Evolutionary conservation across 1,284 basidiomycete genomes (phyloP), one percentile per base, ranked within the genome.

Genomic region (Microstroma glucosiphilum): DNA sequence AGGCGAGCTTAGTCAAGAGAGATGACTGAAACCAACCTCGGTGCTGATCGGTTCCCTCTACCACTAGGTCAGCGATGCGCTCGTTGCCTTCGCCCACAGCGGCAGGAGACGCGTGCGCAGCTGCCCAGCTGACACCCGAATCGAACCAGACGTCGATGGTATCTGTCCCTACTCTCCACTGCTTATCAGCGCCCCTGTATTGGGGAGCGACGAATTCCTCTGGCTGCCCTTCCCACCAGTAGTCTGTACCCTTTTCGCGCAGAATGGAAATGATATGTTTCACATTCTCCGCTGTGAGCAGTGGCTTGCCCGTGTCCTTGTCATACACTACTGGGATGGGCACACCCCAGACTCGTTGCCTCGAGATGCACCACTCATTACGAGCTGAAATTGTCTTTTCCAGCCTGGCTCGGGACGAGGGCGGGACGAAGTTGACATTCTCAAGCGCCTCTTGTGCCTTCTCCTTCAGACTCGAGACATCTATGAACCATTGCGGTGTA

Each of bases 121-220:
- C 82, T 80, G 91, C 85, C 96, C 96, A 99, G 1, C 92, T 92
- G 0, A 89, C 88, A 1, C 96, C 96, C 72, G 91, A 94, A 81
- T 99, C 96, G 72, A 98, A 98, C 96, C 96, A 99, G 2, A 99
- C 96, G 78, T 99, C 96, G 85, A 98, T 90, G 0, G 94, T 98
- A 78, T 99, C 96, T 1, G 85, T 87, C 8, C 92, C 89, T 46
- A 72, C 73, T 17, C 63, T 61, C 74, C 74, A 76, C 1, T 40
- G 43, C 21, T 61, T 63, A 21, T 61, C 59, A 3, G 46, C 43
- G 3, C 60, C 48, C 26, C 66, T 67, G 49, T 76, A 68, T 40
- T 64, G 63, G 1, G 74, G 73, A 37, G 73, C 71, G 6, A 79
- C 73, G 76, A 99, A 96, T 37, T 92, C 90, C 43, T 86, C 85